phyloP scores from a whole-genome alignment of 2,329 filamentous ascomycete species.

The Botryosphaeria dothidea region DNA sequence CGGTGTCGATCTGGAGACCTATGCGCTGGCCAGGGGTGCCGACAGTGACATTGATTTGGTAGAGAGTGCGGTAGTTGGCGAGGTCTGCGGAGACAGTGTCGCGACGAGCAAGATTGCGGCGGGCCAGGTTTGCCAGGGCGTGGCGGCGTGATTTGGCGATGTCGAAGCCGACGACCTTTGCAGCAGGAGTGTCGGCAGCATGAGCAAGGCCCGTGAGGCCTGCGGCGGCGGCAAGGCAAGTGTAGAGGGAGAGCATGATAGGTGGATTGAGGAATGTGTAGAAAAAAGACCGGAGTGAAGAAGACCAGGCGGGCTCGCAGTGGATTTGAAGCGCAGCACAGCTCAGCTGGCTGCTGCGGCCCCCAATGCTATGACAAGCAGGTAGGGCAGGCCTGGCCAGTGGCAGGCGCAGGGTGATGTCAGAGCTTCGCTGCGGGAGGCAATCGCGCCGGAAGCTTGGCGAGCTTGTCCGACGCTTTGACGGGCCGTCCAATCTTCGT shows the following conservation, averaged over 20 bases:
- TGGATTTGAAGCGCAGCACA: neutral
- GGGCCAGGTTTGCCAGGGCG: neutral
- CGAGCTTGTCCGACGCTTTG: neutral
- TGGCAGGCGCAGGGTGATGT: neutral
- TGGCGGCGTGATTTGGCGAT: slow-evolving; percentile 4
- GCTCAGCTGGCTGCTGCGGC: neutral
- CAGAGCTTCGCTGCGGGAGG: neutral
- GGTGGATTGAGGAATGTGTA: neutral
- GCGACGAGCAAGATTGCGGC: slow-evolving; percentile 11
- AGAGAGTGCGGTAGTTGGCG: neutral
- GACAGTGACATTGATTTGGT: slow-evolving; percentile 21
- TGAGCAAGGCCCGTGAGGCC: neutral
- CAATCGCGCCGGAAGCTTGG: slow-evolving; percentile 5
- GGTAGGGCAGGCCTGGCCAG: neutral
- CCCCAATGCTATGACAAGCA: neutral
- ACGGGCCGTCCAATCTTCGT: neutral
- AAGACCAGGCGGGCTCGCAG: neutral
- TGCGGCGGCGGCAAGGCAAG: slow-evolving; percentile 1
- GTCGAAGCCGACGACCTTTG: slow-evolving; percentile 15
- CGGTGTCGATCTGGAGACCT: slow-evolving; percentile 15
- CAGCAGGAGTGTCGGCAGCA: neutral
- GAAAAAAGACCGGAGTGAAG: neutral
- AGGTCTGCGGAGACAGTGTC: slow-evolving; percentile 4
- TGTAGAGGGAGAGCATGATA: slow-evolving; percentile 1
- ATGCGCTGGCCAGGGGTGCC: slow-evolving; percentile 19